Conservation (phyloP, 805 yeast species). For the Wickerhamiella hasegawae region DNA sequence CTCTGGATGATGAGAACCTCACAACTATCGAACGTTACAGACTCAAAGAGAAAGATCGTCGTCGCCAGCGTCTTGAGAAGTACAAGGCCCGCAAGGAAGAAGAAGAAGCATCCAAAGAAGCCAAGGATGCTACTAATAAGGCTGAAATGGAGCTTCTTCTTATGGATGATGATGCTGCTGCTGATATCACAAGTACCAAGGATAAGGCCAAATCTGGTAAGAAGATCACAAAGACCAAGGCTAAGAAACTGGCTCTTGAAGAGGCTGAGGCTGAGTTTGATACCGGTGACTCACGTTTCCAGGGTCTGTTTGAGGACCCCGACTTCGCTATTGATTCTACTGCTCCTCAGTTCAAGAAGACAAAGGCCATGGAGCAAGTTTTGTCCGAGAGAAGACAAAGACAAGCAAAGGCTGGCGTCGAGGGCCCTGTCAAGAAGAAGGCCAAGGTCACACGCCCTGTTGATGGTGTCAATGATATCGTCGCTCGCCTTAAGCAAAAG, state of each 20-base stretch:
- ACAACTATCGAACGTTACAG: slow-evolving; percentile 64
- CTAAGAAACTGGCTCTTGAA: slow-evolving; percentile 25
- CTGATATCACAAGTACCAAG: slow-evolving; percentile 87
- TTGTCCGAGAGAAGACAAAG: slow-evolving; percentile 41
- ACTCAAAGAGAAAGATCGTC: slow-evolving; percentile 86
- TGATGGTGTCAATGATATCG: too few species aligned
- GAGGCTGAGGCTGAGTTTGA: slow-evolving; percentile 45
- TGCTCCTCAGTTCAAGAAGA: slow-evolving; percentile 75
- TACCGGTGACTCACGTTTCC: slow-evolving; percentile 71
- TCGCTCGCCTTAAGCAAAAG: too few species aligned
- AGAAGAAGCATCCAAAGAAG: slow-evolving; percentile 28
- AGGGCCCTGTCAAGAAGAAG: neutral
- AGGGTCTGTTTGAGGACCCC: slow-evolving; percentile 66
- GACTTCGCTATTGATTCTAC: slow-evolving; percentile 93
- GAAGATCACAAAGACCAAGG: slow-evolving; percentile 28
- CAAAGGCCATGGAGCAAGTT: slow-evolving; percentile 72
- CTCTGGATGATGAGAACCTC: slow-evolving; percentile 36
- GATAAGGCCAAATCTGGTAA: slow-evolving; percentile 47
- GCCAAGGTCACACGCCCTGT: too few species aligned
- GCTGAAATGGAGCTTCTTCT: slow-evolving; percentile 64
- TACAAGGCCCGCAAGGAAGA: slow-evolving; percentile 42
- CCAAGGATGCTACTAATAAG: slow-evolving; percentile 25
- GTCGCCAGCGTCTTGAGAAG: slow-evolving; percentile 66
- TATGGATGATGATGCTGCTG: slow-evolving; percentile 68
- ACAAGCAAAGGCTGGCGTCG: neutral